A percentile compares a stretch with the other conserved stretches of the same genome.
Evolutionary conservation across 768 basidiomycete species (phyloP).

Genomic region (Pleurotus citrinopileatus): DNA sequence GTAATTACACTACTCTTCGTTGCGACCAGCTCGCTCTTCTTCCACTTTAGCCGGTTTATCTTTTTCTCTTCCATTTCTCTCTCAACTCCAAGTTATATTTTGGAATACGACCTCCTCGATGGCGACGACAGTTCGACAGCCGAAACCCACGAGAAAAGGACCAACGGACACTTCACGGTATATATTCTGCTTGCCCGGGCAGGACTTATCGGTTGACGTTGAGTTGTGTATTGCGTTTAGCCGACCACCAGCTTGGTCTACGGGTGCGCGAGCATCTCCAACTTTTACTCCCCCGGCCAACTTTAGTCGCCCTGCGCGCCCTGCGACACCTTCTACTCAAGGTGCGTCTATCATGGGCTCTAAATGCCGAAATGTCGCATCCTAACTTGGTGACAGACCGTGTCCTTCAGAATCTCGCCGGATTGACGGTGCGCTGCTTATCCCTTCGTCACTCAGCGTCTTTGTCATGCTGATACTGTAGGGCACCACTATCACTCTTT

Average conservation of each 20-base stretch:
- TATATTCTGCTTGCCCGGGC: constrained; percentile 12
- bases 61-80: constrained; percentile 8
- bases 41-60: constrained; percentile 3
- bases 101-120: constrained; percentile 29
- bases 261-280: constrained; percentile 64
- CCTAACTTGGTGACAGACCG: constrained; percentile 53
- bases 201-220: not conserved
- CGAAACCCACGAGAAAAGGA: constrained; percentile 64
- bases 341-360: constrained; percentile 43
- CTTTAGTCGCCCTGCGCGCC: constrained; percentile 32
- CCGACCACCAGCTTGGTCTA: constrained; percentile 52
- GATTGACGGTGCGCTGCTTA: constrained; percentile 73
- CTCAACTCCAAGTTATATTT: constrained; percentile 7
- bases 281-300: constrained; percentile 59
- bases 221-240: constrained; percentile 5
- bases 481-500: constrained; percentile 81
- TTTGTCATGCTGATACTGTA: constrained; percentile 8
- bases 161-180: constrained; percentile 58
- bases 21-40: constrained; percentile 12
- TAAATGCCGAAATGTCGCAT: constrained; percentile 40
- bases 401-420: constrained; percentile 61
- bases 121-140: constrained; percentile 63
- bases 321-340: constrained; percentile 30
- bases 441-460: constrained; percentile 15
- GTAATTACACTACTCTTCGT: constrained; percentile 2